Evolutionary conservation across 495 filamentous ascomycete genomes (phyloP), one percentile per base, ranked within the genome.

Genomic region (Daldinia vernicosa): DNA sequence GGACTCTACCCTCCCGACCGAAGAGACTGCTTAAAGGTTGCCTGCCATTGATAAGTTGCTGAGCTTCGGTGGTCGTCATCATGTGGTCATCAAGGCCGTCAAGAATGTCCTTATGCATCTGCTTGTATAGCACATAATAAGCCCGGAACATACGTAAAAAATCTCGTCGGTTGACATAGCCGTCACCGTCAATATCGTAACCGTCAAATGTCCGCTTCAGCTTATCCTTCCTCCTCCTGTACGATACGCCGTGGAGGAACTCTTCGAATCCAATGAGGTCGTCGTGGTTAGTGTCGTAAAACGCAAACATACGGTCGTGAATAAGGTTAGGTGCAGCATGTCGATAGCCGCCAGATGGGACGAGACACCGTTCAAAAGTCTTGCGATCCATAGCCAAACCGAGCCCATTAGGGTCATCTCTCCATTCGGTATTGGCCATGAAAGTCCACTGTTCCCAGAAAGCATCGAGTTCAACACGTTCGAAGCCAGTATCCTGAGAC

Each of bases 391-490:
- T 97, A 9, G 94, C 95, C 72, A 93, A 86, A 61, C 85, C 80
- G 33, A 97, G 84, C 28, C 88, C 82, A 74, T 91, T 88, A 0
- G 93, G 93, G 74, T 98, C 94, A 19, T 90, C 86, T n/a, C 87
- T 79, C 90, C 92, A 97, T 75, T 94, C 90, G 11, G 89, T 89
- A 67, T 90, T 93, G 9, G 95, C 95, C 72, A 97, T 87, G 67
- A 93, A 97, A 8, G 91, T 92, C 86, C 96, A 98, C 74, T 98
- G 96, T 72, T 98, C 95, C 90, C 93, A 98, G 28, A 95, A 87
- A 30, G 93, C 95, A 79, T 98, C 93, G 3, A 98, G 80, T 75
- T 97, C 92, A 2, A 91, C 88, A 33, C 87, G 86, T 76, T 97
- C 93, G 67, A 94, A 94, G 15, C 86, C 88, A 15, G 91, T 93